Evolutionary conservation across 352 stramenopile genomes (phyloP).

Genomic region (Plasmopara halstedii): DNA sequence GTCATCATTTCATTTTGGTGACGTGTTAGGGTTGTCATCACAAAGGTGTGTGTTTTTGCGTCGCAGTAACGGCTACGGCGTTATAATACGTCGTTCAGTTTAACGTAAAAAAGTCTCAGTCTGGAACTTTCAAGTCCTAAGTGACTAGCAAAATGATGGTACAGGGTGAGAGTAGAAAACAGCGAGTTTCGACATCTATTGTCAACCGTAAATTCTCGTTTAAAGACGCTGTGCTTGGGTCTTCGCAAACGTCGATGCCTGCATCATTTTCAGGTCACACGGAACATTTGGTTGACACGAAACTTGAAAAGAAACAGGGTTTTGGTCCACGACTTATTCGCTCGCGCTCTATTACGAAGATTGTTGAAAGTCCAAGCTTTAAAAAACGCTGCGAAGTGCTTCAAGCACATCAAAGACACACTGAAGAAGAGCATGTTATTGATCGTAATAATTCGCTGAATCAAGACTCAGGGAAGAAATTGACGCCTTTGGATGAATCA

Average conservation of each 20-base stretch:
- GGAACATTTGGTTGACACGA: not conserved
- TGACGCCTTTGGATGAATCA: slow-evolving; percentile 24
- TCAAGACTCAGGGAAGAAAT: slow-evolving; percentile 9
- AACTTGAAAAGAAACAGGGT: slow-evolving; percentile 5
- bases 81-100: not conserved
- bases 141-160: slow-evolving; percentile 9
- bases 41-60: not conserved
- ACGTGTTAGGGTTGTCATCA: slow-evolving; percentile 5
- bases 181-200: slow-evolving; percentile 5
- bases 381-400: slow-evolving; percentile 38
- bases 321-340: slow-evolving; percentile 9
- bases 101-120: not conserved
- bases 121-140: not conserved
- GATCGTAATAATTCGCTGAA: not conserved
- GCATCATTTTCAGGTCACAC: not conserved
- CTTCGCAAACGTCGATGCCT: slow-evolving; percentile 1
- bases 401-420: slow-evolving; percentile 14
- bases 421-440: slow-evolving; percentile 6
- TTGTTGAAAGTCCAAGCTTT: slow-evolving; percentile 31
- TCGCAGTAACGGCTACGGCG: not conserved
- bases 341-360: slow-evolving; percentile 29
- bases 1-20: not conserved
- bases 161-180: slow-evolving; percentile 7
- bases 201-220: slow-evolving; percentile 20
- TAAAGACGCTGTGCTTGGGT: slow-evolving; percentile 26